phyloP scores from a whole-genome alignment of 441 rosid genomes.

The Syzygium syzygioides region DNA sequence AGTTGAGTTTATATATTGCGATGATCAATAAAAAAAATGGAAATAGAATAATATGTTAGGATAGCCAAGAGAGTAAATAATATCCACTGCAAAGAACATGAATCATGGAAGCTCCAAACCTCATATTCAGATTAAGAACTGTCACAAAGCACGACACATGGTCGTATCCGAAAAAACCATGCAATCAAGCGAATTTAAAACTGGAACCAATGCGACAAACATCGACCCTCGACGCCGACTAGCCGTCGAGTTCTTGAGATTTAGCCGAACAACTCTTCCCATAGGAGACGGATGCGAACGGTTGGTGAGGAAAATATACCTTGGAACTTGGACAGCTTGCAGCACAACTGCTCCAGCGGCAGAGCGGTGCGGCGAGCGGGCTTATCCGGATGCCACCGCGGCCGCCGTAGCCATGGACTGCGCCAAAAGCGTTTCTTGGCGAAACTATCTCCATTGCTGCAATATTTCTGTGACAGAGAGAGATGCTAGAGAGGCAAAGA shows the following conservation, averaged over 20 bases:
- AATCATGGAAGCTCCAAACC: background rate
- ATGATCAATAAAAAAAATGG: background rate
- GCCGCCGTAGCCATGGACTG: background rate
- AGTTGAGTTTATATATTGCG: background rate
- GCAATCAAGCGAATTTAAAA: background rate
- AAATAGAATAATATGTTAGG: background rate
- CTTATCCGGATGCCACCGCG: constrained; percentile 6
- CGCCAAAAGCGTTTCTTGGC: background rate
- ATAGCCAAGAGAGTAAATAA: background rate
- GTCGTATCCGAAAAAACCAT: background rate
- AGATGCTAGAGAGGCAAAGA: background rate
- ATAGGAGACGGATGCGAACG: background rate
- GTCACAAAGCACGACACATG: background rate
- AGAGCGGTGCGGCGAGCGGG: background rate
- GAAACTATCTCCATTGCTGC: background rate
- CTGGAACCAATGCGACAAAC: background rate
- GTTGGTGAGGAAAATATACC: constrained; percentile 23
- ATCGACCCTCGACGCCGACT: background rate
- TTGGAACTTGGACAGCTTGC: constrained; percentile 44
- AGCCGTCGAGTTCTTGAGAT: background rate
- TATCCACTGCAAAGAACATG: background rate
- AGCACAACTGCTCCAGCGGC: constrained; percentile 9
- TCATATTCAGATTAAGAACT: background rate
- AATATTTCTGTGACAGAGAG: background rate
- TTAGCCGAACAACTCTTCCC: background rate